Base-by-base conservation (phyloP, 2,329 filamentous ascomycete species). In the Fusarium torulosum region DNA sequence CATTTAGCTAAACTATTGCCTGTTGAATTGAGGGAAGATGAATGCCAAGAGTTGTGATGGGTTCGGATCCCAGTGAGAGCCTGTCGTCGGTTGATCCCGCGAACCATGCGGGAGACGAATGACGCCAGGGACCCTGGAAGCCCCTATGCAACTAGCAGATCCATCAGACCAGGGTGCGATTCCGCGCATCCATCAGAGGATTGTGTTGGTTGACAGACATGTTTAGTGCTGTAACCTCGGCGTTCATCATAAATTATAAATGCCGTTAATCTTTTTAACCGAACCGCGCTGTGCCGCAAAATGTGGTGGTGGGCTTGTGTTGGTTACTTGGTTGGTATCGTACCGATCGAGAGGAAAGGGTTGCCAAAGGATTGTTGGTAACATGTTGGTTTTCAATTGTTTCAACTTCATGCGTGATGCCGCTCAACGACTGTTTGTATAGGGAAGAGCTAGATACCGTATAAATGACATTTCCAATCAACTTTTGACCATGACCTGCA, bases 161-260 rank as follows among this genome's bases (percentile, higher is more conserved):
- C 59, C 9, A 21, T 10, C 3, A 10, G 2, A 4, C 41, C 8
- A 20, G 15, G 29, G n/a, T n/a, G 15, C 13, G 11, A n/a, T 14
- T 23, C 55, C 21, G 14, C 20, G 3, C 14, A 4, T 8, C 7
- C 9, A 9, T 6, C 17, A 4, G 17, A 37, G 17, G 35, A 37
- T 46, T 21, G 0, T 42, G 17, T 46, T 62, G 35, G 23, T 43
- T 35, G 37, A 43, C 47, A 62, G 19, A n/a, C 58, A 60, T 20
- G 50, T 29, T 29, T 41, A 31, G 50, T 45, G 45, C 11, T 60
- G n/a, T 27, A 23, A 59, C 33, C n/a, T 31, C 14, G 27, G 20
- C 13, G 8, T 11, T 29, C 7, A 6, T 59, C 37, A 42, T 8
- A 42, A 19, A 43, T 15, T 6, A 17, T 3, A 37, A 13, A 7